Percentiles rank a stretch among this genome's conserved stretches.
Evolutionary conservation across 1,284 basidiomycete genomes (phyloP).

Genomic region (Chalciporus sp.): DNA sequence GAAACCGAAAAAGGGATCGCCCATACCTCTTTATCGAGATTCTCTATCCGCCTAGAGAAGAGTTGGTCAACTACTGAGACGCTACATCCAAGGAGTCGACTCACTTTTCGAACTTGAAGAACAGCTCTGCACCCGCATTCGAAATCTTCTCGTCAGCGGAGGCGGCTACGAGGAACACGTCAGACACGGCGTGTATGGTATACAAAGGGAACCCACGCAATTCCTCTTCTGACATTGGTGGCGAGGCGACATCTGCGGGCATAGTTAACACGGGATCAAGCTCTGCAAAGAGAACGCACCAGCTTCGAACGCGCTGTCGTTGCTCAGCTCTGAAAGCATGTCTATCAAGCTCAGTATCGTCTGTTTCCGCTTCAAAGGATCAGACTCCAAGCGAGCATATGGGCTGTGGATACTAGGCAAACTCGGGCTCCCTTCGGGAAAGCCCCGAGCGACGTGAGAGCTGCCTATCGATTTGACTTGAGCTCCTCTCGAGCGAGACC

Average conservation of each 20-base stretch:
- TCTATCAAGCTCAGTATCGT: constrained; percentile 69
- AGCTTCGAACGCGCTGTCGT: constrained; percentile 47
- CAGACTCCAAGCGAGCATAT: constrained; percentile 34
- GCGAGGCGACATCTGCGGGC: constrained; percentile 36
- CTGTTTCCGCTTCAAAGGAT: constrained; percentile 50
- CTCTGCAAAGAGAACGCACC: constrained; percentile 38
- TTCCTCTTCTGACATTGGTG: constrained; percentile 60
- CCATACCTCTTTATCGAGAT: constrained; percentile 37
- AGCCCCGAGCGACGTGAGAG: constrained; percentile 27
- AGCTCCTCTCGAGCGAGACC: constrained; percentile 33
- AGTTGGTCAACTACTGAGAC: neutral
- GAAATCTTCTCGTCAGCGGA: constrained; percentile 38
- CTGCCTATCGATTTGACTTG: constrained; percentile 28
- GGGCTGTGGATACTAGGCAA: constrained; percentile 28
- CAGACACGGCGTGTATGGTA: constrained; percentile 2
- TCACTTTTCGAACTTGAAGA: constrained; percentile 36
- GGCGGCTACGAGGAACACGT: constrained; percentile 23
- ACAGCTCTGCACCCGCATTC: constrained; percentile 36
- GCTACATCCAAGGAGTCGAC: constrained; percentile 8
- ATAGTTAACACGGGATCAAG: constrained; percentile 6
- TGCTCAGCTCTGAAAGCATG: constrained; percentile 57
- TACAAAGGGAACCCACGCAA: constrained; percentile 42
- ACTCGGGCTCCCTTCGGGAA: constrained; percentile 36
- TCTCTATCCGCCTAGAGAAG: constrained; percentile 32
- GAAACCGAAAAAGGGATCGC: neutral